These are phyloP conservation scores for Penicillium rolfsii DNA, from an alignment of 2,329 filamentous ascomycete species.

Conservation along the genomic window DNA sequence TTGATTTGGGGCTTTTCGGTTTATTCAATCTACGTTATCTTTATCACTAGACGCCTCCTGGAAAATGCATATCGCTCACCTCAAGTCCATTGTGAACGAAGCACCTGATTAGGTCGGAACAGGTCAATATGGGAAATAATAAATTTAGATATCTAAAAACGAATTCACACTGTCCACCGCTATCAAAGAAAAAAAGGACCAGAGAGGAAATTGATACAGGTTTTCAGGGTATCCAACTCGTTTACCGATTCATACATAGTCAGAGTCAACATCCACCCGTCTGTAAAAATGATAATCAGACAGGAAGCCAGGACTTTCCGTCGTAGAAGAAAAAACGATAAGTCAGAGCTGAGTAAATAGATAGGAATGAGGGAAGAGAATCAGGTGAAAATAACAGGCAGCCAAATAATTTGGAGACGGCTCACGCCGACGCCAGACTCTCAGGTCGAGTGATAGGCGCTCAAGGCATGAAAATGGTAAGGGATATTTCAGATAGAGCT, in stretches of 20 bases:
- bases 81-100: no score
- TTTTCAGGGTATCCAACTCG: conserved; percentile 20
- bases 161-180: conserved; percentile 8
- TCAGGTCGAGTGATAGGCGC: background rate
- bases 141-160: conserved; percentile 15
- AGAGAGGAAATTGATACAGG: conserved; percentile 14
- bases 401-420: no score
- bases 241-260: conserved; percentile 15
- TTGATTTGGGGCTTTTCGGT: background rate
- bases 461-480: background rate
- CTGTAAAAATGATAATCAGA: background rate
- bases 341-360: background rate
- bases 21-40: background rate
- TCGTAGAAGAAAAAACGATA: background rate
- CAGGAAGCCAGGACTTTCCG: background rate
- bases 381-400: background rate
- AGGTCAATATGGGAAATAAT: background rate
- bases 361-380: conserved; percentile 2
- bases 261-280: conserved; percentile 12
- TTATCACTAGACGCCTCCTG: background rate
- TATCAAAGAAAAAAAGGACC: background rate
- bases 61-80: background rate
- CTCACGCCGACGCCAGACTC: background rate
- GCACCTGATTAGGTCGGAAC: background rate
- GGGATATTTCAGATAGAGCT: background rate